Base-by-base conservation (phyloP, 176 grass and related monocot species). In the Saccharum officinarum region DNA sequence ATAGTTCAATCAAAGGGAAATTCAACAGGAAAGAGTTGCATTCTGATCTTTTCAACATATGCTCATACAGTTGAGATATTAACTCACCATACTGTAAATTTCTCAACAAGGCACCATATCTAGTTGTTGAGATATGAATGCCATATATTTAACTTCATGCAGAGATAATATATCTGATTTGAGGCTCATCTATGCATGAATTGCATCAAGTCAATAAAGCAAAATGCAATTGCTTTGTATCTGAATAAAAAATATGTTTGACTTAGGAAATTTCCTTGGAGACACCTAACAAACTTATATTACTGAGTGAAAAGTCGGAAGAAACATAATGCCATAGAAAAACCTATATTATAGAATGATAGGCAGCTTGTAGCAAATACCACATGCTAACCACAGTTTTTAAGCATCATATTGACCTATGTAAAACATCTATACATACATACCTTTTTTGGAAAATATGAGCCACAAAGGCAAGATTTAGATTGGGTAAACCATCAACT, bases 391-490 rank as follows among this genome's bases (percentile, higher is more conserved):
- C n/a, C 10, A 15, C 34, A 54, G 17, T 63, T 64, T 39, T 68
- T 34, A 76, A 62, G 17, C 36, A 71, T 57, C 15, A 81, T 44
- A 84, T 71, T 70, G 4, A 10, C 55, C 79, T 67, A 37, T 71
- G 55, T 31, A 37, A 67, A 67, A 36, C 2, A 70, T 52, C 34
- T 65, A 39, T 25, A 8, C 6, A 23, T 65, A 9, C 30, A 65
- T 86, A 98, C 96, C 96, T 95, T 94, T 95, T 98, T 72, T 95
- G 93, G 79, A 98, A 98, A 87, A 98, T 89, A 90, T 98, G 96
- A 47, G 96, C 96, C 62, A 98, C 93, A 84, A 98, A 98, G 15
- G 96, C 96, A 46, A 98, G 96, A 83, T 98, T 98, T 49, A 98
- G 93, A 93, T 98, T 98, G 79, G 90, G 93, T 73, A 89, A 95